Base-by-base conservation (phyloP, 2,329 filamentous ascomycete genomes). In the Beauveria caledonica region DNA sequence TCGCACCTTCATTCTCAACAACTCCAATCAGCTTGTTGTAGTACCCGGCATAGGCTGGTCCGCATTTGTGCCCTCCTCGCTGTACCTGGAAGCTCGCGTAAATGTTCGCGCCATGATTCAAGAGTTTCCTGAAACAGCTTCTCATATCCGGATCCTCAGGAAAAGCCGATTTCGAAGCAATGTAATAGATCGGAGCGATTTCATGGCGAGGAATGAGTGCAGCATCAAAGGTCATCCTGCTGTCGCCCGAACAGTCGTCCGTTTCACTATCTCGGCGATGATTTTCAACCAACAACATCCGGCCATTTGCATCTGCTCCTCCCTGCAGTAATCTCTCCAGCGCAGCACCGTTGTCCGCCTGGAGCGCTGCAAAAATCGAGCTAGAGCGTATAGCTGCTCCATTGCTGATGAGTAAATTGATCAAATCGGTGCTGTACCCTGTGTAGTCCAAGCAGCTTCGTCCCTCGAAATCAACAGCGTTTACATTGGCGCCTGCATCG, bases 381-480 rank as follows among this genome's bases (percentile, higher is more conserved):
- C 46, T 49, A 8, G 29, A 33, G 17, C 42, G 33, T 13, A 62
- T 21, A 1, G 11, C 21, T 25, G 58, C 42, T 21, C 62, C 64
- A 10, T 62, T 60, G 25, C 33, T 27, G 3, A 55, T 27, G 13
- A 64, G 48, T 0, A 64, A 27, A 11, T 53, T 17, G 7, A 57
- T 21, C 44, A 65, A 50, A 4, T 60, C 48, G 6, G 27, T 42
- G n/a, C 61, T 55, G n/a, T 58, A 36, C 2, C 23, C n/a, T 3
- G 61, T 62, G 33, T 36, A 44, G 15, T 50, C 52, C 1, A 66
- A 58, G 51, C 63, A 66, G n/a, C 48, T 63, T 9, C 29, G 40
- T 6, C 64, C 63, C 7, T 36, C 23, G 1, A 13, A 17, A 36
- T 64, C 58, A 6, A 59, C 17, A 0, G 62, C 64, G 25, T 63